A percentile compares a stretch with the other conserved stretches of the same genome.
Evolutionary conservation across 75 land plant genomes (phyloP).

Genomic region (Picea glauca): DNA sequence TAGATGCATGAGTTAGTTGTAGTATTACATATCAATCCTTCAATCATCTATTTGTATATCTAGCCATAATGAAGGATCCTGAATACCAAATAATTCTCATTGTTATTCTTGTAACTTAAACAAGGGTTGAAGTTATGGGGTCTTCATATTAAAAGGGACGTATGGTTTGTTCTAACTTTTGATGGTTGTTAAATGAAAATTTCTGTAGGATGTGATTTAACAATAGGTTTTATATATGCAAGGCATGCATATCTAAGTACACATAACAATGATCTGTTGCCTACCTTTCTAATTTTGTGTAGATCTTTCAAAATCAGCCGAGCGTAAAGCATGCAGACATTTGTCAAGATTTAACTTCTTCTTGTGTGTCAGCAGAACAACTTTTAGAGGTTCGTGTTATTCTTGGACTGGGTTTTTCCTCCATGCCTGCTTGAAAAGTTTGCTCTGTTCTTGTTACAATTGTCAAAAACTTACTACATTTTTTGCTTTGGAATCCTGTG

Average conservation of each 20-base stretch:
- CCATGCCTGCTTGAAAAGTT: neutral
- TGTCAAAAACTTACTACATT: neutral
- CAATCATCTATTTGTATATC: neutral
- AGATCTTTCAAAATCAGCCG: slow-evolving; percentile 86
- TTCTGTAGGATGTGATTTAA: neutral
- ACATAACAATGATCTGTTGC: neutral
- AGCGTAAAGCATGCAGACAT: slow-evolving; percentile 68
- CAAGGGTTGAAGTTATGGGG: neutral
- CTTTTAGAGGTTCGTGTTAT: slow-evolving; percentile 67
- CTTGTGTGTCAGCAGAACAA: slow-evolving; percentile 63
- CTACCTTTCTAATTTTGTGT: slow-evolving; percentile 6
- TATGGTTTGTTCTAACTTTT: neutral
- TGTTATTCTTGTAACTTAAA: neutral
- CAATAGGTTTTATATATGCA: neutral
- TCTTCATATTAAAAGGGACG: neutral
- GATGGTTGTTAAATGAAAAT: neutral
- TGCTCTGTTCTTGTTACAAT: slow-evolving; percentile 3
- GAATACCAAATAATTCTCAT: neutral
- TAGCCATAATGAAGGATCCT: neutral
- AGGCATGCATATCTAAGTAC: neutral
- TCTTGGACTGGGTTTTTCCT: neutral
- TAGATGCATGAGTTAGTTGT: neutral
- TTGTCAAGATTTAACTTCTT: slow-evolving; percentile 49
- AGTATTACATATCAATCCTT: neutral
- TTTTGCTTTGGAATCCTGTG: no score